Conservation (phyloP, 2,329 filamentous ascomycete genomes). For the Curvularia sp. region DNA sequence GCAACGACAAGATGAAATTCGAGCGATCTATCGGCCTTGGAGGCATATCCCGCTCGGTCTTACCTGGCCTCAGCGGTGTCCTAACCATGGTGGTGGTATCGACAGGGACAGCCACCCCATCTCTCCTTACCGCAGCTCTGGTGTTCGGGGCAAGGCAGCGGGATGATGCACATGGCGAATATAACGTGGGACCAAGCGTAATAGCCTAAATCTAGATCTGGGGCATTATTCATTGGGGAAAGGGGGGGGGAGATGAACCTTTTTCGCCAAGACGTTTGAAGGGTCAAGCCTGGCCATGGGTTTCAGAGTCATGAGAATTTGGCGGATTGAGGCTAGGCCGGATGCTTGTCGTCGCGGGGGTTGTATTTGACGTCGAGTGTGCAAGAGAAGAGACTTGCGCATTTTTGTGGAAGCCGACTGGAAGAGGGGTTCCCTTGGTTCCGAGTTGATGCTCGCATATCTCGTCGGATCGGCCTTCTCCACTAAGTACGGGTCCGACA, state of each 20-base stretch:
- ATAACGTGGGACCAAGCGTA: neutral
- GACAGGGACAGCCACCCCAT: neutral
- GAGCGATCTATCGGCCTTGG: neutral
- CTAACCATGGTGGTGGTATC: neutral
- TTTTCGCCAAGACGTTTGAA: slow-evolving; percentile 3
- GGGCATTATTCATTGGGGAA: neutral
- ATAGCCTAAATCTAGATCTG: neutral
- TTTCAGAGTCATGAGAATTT: neutral
- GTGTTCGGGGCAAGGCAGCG: neutral
- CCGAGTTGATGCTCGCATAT: neutral
- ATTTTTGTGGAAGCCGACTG: neutral
- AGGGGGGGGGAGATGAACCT: neutral
- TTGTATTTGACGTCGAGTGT: neutral
- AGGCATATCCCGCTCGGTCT: neutral
- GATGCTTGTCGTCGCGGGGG: neutral
- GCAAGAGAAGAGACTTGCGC: neutral
- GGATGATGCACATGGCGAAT: neutral
- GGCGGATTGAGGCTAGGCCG: neutral
- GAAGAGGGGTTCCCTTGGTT: neutral
- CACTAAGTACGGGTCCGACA: neutral
- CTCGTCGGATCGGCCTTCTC: no score
- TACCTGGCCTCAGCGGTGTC: neutral
- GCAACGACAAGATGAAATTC: neutral
- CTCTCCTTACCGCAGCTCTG: neutral
- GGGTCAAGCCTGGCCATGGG: neutral